These are phyloP conservation scores for Globisporangium spinosum DNA, from an alignment of 352 stramenopile species.

Conservation along the genomic window DNA sequence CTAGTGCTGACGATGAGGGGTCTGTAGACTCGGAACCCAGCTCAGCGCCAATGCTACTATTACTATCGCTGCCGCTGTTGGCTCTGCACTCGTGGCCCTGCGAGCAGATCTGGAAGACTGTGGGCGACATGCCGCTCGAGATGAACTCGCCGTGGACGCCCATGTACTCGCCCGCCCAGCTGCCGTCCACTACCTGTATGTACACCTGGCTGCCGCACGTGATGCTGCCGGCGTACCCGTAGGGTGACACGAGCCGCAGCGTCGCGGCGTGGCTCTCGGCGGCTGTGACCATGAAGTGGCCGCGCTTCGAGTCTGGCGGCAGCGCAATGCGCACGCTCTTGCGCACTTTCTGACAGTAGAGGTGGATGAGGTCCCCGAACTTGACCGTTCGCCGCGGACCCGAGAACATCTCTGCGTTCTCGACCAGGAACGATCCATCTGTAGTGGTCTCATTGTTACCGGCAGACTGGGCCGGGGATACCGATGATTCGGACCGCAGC, in stretches of 20 bases:
- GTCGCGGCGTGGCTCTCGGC: conserved; percentile 29
- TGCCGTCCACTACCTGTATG: conserved; percentile 46
- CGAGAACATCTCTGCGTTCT: conserved; percentile 56
- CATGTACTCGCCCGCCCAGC: conserved; percentile 48
- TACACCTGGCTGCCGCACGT: conserved; percentile 51
- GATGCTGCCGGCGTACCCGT: conserved; percentile 36
- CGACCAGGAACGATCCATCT: conserved; percentile 44
- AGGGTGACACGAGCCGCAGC: conserved; percentile 55
- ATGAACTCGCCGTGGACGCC: conserved; percentile 49
- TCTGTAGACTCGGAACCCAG: conserved; percentile 2
- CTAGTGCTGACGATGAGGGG: neutral
- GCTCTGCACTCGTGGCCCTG: conserved; percentile 22
- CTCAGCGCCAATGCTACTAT: neutral
- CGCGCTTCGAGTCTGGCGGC: conserved; percentile 50
- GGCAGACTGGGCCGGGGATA: neutral
- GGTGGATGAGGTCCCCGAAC: conserved; percentile 51
- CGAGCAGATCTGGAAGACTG: conserved; percentile 37
- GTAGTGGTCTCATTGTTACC: neutral
- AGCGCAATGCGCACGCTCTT: conserved; percentile 43
- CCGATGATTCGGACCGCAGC: neutral
- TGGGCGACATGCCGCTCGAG: conserved; percentile 42
- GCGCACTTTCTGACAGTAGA: conserved; percentile 41
- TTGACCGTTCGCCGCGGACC: conserved; percentile 36
- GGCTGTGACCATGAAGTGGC: conserved; percentile 44
- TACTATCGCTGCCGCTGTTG: neutral